phyloP scores from a whole-genome alignment of 768 basidiomycete species.

The Tylopilus vinaceipallidus region DNA sequence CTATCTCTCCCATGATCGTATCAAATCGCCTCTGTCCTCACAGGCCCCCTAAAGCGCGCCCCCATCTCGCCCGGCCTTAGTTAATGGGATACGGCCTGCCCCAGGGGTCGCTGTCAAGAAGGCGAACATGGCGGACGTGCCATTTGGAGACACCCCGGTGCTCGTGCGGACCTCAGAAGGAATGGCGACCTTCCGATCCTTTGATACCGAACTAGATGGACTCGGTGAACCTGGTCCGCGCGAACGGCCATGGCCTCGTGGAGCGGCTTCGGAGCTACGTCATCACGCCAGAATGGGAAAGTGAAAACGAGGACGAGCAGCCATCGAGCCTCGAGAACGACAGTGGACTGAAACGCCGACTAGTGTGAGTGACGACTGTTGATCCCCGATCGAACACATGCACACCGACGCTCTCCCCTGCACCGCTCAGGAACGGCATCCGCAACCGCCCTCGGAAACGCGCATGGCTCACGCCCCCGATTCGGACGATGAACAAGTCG shows the following conservation, averaged over 20 bases:
- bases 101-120: slow-evolving; percentile 12
- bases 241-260: slow-evolving; percentile 27
- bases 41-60: slow-evolving; percentile 7
- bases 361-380: slow-evolving; percentile 18
- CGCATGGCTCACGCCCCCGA: slow-evolving; percentile 45
- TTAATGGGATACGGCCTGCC: slow-evolving; percentile 19
- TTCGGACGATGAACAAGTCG: slow-evolving; percentile 31
- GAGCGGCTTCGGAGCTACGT: slow-evolving; percentile 23
- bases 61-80: slow-evolving; percentile 7
- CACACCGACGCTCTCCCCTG: background rate
- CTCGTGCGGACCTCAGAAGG: slow-evolving; percentile 67
- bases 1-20: slow-evolving; percentile 27
- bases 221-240: slow-evolving; percentile 34
- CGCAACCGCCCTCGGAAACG: slow-evolving; percentile 60
- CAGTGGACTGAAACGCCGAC: slow-evolving; percentile 65
- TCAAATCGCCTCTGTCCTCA: slow-evolving; percentile 23
- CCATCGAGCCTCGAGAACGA: slow-evolving; percentile 25
- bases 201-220: slow-evolving; percentile 53
- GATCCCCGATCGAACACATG: background rate
- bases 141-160: slow-evolving; percentile 67
- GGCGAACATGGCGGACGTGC: slow-evolving; percentile 37
- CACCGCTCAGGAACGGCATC: slow-evolving; percentile 21
- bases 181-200: slow-evolving; percentile 65
- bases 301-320: slow-evolving; percentile 37
- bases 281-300: slow-evolving; percentile 31